Conservation (phyloP, 768 basidiomycete genomes). For the Tephrocybe sp. region DNA sequence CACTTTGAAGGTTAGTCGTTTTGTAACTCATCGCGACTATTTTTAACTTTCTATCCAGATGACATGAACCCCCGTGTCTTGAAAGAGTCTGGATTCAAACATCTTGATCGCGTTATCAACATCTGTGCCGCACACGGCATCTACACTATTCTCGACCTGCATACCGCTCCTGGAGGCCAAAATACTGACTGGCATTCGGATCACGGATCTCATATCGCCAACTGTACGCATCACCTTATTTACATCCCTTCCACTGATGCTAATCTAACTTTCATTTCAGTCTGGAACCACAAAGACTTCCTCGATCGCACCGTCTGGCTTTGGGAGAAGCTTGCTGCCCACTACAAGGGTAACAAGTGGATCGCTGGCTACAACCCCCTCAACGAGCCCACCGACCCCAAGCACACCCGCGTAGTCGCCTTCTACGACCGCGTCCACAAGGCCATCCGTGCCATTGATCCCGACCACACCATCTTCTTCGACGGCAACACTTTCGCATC, state of each 20-base stretch:
- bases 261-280: conserved; percentile 24
- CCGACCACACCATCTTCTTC: conserved; percentile 73
- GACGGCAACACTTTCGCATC: conserved; percentile 86
- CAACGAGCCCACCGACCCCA: conserved; percentile 78
- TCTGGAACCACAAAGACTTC: conserved; percentile 86
- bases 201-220: conserved; percentile 65
- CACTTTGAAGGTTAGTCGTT: conserved; percentile 58
- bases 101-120: conserved; percentile 80
- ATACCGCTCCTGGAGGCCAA: conserved; percentile 74
- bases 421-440: conserved; percentile 72
- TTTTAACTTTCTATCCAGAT: conserved; percentile 31
- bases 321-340: conserved; percentile 73
- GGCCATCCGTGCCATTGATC: conserved; percentile 72
- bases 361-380: conserved; percentile 86
- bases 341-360: conserved; percentile 79
- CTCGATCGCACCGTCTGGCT: conserved; percentile 78
- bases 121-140: conserved; percentile 75
- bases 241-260: background rate
- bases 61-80: conserved; percentile 80
- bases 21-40: background rate
- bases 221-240: conserved; percentile 36
- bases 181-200: conserved; percentile 84
- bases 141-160: conserved; percentile 81
- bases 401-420: conserved; percentile 59
- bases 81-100: conserved; percentile 73